Base-by-base conservation (phyloP, 768 basidiomycete genomes). In the Trametes sanguinea region DNA sequence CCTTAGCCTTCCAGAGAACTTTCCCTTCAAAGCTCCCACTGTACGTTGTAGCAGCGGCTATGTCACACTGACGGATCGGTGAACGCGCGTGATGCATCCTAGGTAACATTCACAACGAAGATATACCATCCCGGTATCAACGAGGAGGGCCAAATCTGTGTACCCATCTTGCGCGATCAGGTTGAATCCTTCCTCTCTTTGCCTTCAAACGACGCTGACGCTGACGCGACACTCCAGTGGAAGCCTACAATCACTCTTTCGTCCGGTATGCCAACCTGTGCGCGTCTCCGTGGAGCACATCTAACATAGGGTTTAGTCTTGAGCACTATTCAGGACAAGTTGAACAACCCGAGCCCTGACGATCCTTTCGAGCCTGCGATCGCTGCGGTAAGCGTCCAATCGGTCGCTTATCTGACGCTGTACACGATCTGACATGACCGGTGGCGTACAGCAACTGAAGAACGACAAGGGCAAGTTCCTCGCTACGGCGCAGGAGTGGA, bases 101-200 rank as follows among this genome's bases (percentile, higher is more conserved):
- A 94, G 92, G 90, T 94, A 44, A 85, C 83, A 40, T 94, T 94
- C 74, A 85, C 79, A 43, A 94, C 92, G 57, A 93, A 87, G 81
- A 88, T 94, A 48, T 94, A 94, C 71, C 92, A 94, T 73, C 92
- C 92, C 30, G 92, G 93, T 40, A 90, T 94, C 72, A 92, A 94
- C 65, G 92, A 94, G 59, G 91, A 94, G 71, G 92, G 92, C 37
- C 80, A 83, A 27, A 94, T 94, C 60, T 94, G 92, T 71, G 85
- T 94, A 35, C 88, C 92, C 37, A 82, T 94, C 50, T 81, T 94
- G 54, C 84, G 89, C 68, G 92, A 94, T 72, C 90, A 93, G 77
- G 92, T 89, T 10, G 4, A 43, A 32, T 27, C 14, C 16, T 22
- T 32, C n/a, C 32, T 10, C 27, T 17, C 11, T 22, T 6, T 7